These are phyloP conservation scores for Fomitiporia mediterranea DNA, from an alignment of 1,284 basidiomycete species.

Conservation along the genomic window DNA sequence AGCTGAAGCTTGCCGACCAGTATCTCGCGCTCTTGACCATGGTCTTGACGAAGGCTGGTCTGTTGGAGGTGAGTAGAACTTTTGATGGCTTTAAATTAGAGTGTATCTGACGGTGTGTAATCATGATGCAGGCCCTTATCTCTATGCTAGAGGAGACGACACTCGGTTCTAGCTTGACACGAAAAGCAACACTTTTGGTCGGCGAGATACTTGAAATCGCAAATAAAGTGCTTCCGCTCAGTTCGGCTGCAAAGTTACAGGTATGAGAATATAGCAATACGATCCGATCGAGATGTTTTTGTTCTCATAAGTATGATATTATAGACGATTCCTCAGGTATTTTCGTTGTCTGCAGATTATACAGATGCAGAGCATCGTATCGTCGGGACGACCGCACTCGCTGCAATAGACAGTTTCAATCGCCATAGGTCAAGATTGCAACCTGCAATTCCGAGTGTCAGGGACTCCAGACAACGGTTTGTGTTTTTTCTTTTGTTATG, in stretches of 20 bases:
- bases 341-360: constrained; percentile 80
- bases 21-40: constrained; percentile 88
- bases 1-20: constrained; percentile 86
- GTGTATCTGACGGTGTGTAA: background rate
- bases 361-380: constrained; percentile 68
- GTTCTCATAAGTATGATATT: background rate
- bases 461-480: constrained; percentile 59
- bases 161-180: constrained; percentile 62
- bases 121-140: constrained; percentile 65
- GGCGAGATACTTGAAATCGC: constrained; percentile 88
- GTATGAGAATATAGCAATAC: constrained; percentile 36
- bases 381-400: constrained; percentile 80
- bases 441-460: constrained; percentile 42
- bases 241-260: constrained; percentile 80
- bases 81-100: background rate
- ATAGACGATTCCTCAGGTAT: constrained; percentile 82
- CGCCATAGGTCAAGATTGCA: constrained; percentile 72
- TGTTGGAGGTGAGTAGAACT: constrained; percentile 65
- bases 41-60: constrained; percentile 82
- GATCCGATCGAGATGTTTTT: background rate
- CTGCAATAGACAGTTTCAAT: constrained; percentile 89
- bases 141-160: constrained; percentile 77
- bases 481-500: constrained; percentile 3
- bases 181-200: constrained; percentile 90
- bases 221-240: constrained; percentile 83